Conservation (phyloP, 148 eudicot genomes). For the Rhododendron ferrugineum region DNA sequence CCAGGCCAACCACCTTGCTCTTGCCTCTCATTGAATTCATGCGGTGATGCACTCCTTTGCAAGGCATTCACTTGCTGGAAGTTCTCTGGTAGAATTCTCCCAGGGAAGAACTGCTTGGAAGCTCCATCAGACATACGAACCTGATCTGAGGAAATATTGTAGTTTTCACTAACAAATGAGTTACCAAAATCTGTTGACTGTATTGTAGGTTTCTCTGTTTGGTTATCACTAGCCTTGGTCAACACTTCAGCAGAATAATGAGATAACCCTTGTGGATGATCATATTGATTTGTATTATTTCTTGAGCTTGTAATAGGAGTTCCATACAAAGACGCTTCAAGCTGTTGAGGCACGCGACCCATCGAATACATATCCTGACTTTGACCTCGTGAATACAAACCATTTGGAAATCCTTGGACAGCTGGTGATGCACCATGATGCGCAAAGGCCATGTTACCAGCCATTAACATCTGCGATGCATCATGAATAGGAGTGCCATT, state of each 20-base stretch:
- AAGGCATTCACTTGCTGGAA: constrained; percentile 18
- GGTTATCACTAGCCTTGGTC: constrained; percentile 13
- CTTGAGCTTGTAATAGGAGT: constrained; percentile 29
- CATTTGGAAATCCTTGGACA: constrained; percentile 39
- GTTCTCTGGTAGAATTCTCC: constrained; percentile 16
- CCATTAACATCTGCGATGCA: constrained; percentile 27
- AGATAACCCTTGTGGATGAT: constrained; percentile 30
- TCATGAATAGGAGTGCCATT: constrained; percentile 32
- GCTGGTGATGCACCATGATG: constrained; percentile 34
- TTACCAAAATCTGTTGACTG: constrained; percentile 19
- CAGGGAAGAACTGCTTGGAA: constrained; percentile 23
- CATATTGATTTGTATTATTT: constrained; percentile 19
- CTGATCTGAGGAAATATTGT: constrained; percentile 24
- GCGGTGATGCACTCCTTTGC: constrained; percentile 15
- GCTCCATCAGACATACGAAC: constrained; percentile 22
- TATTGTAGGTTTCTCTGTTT: constrained; percentile 21
- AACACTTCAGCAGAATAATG: constrained; percentile 20
- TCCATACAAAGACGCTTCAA: constrained; percentile 36
- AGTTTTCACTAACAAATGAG: constrained; percentile 22
- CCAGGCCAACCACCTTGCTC: constrained; percentile 28
- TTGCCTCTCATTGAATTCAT: constrained; percentile 23
- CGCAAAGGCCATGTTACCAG: constrained; percentile 33
- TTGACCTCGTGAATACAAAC: constrained; percentile 27
- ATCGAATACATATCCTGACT: constrained; percentile 15
- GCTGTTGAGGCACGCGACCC: constrained; percentile 27